Evolutionary conservation across 768 basidiomycete genomes (phyloP).

Genomic region (Obba rivulosa): DNA sequence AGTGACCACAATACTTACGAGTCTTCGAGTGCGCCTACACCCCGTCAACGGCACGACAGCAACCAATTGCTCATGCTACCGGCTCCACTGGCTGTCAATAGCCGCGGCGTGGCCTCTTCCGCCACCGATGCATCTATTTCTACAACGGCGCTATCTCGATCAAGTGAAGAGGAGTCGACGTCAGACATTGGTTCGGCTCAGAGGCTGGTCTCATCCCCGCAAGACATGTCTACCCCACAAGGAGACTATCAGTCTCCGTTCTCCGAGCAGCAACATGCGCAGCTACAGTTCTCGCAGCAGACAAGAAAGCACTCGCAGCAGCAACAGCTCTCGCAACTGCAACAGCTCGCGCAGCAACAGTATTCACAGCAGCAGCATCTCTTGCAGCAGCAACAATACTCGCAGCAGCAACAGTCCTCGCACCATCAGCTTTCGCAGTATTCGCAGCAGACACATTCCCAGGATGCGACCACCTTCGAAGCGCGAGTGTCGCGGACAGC

Average conservation of each 20-base stretch:
- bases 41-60: constrained; percentile 62
- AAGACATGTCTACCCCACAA: constrained; percentile 12
- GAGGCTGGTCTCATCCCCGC: constrained; percentile 34
- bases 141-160: constrained; percentile 40
- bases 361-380: neutral
- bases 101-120: constrained; percentile 41
- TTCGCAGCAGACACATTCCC: constrained; percentile 2
- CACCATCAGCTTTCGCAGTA: constrained; percentile 9
- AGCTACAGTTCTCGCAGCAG: neutral
- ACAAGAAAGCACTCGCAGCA: too few relatives aligned
- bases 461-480: constrained; percentile 26
- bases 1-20: constrained; percentile 61
- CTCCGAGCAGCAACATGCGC: neutral
- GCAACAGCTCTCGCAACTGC: neutral
- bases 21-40: constrained; percentile 36
- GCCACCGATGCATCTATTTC: constrained; percentile 29
- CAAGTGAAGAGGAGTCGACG: constrained; percentile 36
- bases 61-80: constrained; percentile 69
- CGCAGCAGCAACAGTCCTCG: constrained; percentile 14
- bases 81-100: constrained; percentile 62
- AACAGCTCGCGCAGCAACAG: neutral
- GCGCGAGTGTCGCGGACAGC: constrained; percentile 35
- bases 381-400: constrained; percentile 5
- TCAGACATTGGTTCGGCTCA: constrained; percentile 39
- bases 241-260: constrained; percentile 13